phyloP scores from a whole-genome alignment of 306 rosid genomes.

The Sesbania bispinosa region DNA sequence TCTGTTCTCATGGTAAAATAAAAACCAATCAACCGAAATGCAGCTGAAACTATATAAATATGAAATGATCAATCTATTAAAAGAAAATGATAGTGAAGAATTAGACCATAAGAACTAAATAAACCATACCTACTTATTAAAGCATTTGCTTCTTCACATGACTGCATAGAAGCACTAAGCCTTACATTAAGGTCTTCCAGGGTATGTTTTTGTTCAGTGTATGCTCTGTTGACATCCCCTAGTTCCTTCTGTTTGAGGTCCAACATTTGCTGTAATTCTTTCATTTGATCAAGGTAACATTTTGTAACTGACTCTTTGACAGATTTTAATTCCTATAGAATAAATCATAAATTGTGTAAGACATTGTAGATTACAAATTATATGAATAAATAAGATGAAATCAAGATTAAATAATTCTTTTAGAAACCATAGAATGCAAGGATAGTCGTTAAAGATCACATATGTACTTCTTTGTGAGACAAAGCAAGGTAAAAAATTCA shows the following conservation, averaged over 20 bases:
- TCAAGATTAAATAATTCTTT: neutral
- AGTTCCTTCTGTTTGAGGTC: slow-evolving; percentile 75
- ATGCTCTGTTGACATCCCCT: slow-evolving; percentile 51
- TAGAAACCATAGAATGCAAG: slow-evolving; percentile 18
- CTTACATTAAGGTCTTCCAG: slow-evolving; percentile 80
- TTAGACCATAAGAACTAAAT: neutral
- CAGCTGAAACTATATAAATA: slow-evolving; percentile 9
- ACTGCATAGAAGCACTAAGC: slow-evolving; percentile 76
- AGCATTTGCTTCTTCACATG: slow-evolving; percentile 84
- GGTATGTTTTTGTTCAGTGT: slow-evolving; percentile 69
- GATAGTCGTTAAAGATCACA: slow-evolving; percentile 2
- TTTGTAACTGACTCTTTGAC: slow-evolving; percentile 59
- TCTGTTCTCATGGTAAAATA: neutral
- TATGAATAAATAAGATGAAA: slow-evolving; percentile 12
- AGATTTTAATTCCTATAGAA: slow-evolving; percentile 68
- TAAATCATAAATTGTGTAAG: slow-evolving; percentile 2
- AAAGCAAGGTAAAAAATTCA: slow-evolving; percentile 1
- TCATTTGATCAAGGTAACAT: slow-evolving; percentile 60
- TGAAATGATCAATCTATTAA: slow-evolving; percentile 13
- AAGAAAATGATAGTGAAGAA: neutral
- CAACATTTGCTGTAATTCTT: slow-evolving; percentile 52
- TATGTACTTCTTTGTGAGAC: neutral
- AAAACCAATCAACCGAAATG: neutral
- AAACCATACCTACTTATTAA: slow-evolving; percentile 65
- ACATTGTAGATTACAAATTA: neutral